Evolutionary conservation across 768 basidiomycete species (phyloP), one percentile per base, ranked within the genome.

Genomic region (Boletus rex-veris): DNA sequence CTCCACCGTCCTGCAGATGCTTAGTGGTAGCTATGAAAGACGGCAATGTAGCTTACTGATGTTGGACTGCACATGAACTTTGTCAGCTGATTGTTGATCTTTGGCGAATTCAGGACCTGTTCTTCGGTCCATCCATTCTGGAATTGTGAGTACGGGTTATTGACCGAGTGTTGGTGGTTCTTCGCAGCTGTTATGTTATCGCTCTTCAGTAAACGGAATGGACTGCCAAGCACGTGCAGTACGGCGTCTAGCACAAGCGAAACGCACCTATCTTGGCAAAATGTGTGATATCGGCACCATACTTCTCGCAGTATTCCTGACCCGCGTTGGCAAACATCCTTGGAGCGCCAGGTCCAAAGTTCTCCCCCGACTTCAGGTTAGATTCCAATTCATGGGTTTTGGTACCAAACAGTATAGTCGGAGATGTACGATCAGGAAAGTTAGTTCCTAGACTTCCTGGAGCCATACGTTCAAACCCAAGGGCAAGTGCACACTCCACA

Each of bases 51-150:
- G 66, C 77, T 53, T 55, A 81, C 88, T 35, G 83, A 91, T 31
- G 90, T 93, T 1, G 90, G 90, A 60, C 88, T 91, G 64, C 90
- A 92, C 88, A 92, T 92, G 67, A 81, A 85, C 69, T 88, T 88
- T 3, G 90, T 90, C 45, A 90, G 72, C 59, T 89, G 80, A 43
- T 81, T 84, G 40, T 78, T 86, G 65, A 92, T 82, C 71, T 84
- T 85, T 7, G 80, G 77, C 3, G 88, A 79, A 11, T 76, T 74
- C 49, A 89, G 65, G 26, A 92, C 78, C 61, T 92, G 79, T 59
- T 90, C 83, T 18, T 81, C 80, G 18, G 76, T 83, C 86, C 88
- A 90, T 5, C 87, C 86, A 61, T 85, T 79, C 6, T 84, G 80
- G 69, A 94, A 94, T 66, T 94, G 92, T 0, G 88, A 86, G 60